Evolutionary conservation across 257 asterid genomes (phyloP).

Genomic region (Nicotiana undulata): DNA sequence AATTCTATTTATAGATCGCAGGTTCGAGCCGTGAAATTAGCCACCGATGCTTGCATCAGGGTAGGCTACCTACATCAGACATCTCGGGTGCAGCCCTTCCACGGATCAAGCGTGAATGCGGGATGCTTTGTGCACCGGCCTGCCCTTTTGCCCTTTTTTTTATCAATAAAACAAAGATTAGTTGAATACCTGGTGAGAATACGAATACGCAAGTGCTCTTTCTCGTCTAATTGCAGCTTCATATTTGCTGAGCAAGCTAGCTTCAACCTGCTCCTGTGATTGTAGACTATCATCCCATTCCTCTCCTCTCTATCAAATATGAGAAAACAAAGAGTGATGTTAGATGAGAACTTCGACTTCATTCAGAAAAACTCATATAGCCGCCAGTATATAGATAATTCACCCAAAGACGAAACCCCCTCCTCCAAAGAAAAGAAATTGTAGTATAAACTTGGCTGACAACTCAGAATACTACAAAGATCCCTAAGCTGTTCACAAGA

Average conservation of each 20-base stretch:
- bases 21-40: too few relatives aligned
- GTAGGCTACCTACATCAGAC: too few relatives aligned
- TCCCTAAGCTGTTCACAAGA: not conserved
- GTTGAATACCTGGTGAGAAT: conserved; percentile 76
- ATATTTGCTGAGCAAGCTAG: conserved; percentile 61
- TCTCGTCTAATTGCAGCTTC: conserved; percentile 92
- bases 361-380: not conserved
- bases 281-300: conserved; percentile 84
- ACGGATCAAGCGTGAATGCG: too few relatives aligned
- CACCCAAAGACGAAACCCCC: not conserved
- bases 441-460: not conserved
- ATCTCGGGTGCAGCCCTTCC: too few relatives aligned
- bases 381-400: not conserved
- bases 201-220: conserved; percentile 91
- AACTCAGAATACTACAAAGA: not conserved
- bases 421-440: not conserved
- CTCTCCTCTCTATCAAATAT: conserved; percentile 67
- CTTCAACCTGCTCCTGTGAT: conserved; percentile 78
- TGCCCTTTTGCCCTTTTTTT: too few relatives aligned
- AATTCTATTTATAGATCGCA: too few relatives aligned
- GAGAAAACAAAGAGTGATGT: not conserved
- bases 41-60: too few relatives aligned
- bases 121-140: too few relatives aligned
- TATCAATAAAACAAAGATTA: not conserved
- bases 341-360: not conserved